Percentiles rank a stretch among this genome's conserved stretches.
Evolutionary conservation across 129 eudicot genomes (phyloP).

Genomic region (Artemisia tridentata): DNA sequence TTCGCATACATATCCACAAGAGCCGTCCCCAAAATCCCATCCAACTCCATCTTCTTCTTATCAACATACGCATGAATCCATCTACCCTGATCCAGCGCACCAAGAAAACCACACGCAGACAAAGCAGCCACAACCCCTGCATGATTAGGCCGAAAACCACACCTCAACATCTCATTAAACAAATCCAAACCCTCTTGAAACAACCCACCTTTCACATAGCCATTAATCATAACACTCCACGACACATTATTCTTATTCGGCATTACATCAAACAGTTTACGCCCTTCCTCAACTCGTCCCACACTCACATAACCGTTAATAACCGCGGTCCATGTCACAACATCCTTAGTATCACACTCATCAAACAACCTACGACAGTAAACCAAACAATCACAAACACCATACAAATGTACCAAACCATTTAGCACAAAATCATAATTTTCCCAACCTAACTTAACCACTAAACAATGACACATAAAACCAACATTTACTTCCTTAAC

Average conservation of each 20-base stretch:
- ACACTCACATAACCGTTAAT: conserved; percentile 53
- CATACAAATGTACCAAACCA: conserved; percentile 74
- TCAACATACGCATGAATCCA: conserved; percentile 71
- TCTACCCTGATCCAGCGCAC: conserved; percentile 72
- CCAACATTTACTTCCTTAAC: conserved; percentile 43
- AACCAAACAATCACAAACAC: conserved; percentile 35
- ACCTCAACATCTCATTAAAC: conserved; percentile 54
- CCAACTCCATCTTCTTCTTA: conserved; percentile 41
- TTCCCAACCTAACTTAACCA: conserved; percentile 71
- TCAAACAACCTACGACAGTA: conserved; percentile 60
- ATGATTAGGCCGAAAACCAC: conserved; percentile 56
- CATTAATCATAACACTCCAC: conserved; percentile 79
- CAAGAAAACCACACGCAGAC: conserved; percentile 65
- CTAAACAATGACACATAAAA: conserved; percentile 45
- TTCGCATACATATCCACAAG: conserved; percentile 79
- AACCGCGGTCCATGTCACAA: conserved; percentile 68
- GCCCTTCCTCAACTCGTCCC: conserved; percentile 45
- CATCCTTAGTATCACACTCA: conserved; percentile 45
- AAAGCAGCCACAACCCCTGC: conserved; percentile 52
- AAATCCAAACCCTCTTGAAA: conserved; percentile 58
- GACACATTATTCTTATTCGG: conserved; percentile 65
- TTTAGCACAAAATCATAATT: conserved; percentile 74
- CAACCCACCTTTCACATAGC: conserved; percentile 58
- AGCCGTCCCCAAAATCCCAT: too few relatives aligned
- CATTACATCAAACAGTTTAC: conserved; percentile 80